Base-by-base conservation (phyloP, 805 yeast genomes). In the Grigorovia humatica region DNA sequence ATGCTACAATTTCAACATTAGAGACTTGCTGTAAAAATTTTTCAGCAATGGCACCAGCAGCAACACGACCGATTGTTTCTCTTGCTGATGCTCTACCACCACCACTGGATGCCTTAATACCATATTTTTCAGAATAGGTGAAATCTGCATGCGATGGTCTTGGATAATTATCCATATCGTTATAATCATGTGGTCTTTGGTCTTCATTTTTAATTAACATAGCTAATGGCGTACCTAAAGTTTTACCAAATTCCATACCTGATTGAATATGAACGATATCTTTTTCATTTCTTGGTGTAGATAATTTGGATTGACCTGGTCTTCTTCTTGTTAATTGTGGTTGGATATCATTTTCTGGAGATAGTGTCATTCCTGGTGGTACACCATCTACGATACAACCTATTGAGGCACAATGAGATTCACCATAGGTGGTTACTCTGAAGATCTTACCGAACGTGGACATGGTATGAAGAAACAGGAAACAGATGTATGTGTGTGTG, bases 371-470 rank as follows among this genome's bases (percentile, higher is more conserved):
- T 35, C 96, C 96, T 30, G 99, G 97, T 32, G 99, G 99, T 44
- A 89, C 93, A 53, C 99, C 99, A 60, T 93, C 99, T 43, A 93
- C 96, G 55, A 93, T 93, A 72, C 98, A 93, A 35, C 99, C 99
- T 44, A 93, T 99, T 9, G 96, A 87, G 63, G 82, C 85, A 74
- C 99, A 93, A 74, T 93, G 99, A 9, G 96, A 88, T 69, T 93
- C 99, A 58, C 99, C 99, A 75, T 89, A 91, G 32, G 99, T 91
- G 56, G 98, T 91, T 58, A 91, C 98, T 54, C 72, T 74, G 70
- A 72, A 67, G 30, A 75, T 56, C 11, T 74, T 73, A 52, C 93
- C 93, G 63, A 85, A 85, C 8, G 88, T 75, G 46, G 90, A 84
- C 93, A 85, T 85, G 15, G 30, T 18, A 13, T n/a, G n/a, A n/a